Percentiles rank a stretch among this genome's conserved stretches.
phyloP scores from a whole-genome alignment of 2,329 filamentous ascomycete species.

The Arthroderma sp. region DNA sequence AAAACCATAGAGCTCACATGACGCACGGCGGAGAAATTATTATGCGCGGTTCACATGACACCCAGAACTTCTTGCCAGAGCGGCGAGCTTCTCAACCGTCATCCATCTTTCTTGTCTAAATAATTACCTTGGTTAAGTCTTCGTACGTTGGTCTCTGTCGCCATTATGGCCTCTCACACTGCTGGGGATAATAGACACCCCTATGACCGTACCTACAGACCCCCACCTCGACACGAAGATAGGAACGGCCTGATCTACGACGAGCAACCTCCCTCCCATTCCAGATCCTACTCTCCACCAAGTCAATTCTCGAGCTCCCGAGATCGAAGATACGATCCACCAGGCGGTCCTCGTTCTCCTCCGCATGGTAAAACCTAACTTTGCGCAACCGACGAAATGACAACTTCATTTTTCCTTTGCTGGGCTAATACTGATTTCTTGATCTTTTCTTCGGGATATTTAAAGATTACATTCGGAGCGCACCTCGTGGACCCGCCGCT shows the following conservation, averaged over 20 bases:
- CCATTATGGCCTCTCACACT: too few species aligned
- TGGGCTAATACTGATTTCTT: conserved; percentile 27
- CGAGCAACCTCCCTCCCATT: conserved; percentile 28
- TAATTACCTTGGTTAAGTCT: too few species aligned
- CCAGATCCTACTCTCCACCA: conserved; percentile 19
- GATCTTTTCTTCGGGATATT: conserved; percentile 11
- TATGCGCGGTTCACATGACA: too few species aligned
- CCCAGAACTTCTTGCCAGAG: too few species aligned
- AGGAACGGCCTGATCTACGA: conserved; percentile 35
- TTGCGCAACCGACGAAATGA: conserved; percentile 14
- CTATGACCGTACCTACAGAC: conserved; percentile 17
- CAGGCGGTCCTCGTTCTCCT: conserved; percentile 33
- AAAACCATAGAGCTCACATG: too few species aligned
- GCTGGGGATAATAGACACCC: too few species aligned
- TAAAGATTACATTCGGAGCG: conserved; percentile 26
- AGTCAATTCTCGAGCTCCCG: conserved; percentile 7
- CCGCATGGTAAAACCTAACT: conserved; percentile 30
- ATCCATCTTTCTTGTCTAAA: too few species aligned
- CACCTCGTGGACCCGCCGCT: conserved; percentile 23
- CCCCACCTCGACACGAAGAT: conserved; percentile 21
- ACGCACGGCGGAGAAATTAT: too few species aligned
- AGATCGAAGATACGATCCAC: conserved; percentile 22
- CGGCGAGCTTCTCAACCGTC: too few species aligned
- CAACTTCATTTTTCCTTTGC: conserved; percentile 9
- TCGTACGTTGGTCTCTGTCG: too few species aligned